Evolutionary conservation across 768 basidiomycete species (phyloP).

Genomic region (Leccinum fibrillosum): DNA sequence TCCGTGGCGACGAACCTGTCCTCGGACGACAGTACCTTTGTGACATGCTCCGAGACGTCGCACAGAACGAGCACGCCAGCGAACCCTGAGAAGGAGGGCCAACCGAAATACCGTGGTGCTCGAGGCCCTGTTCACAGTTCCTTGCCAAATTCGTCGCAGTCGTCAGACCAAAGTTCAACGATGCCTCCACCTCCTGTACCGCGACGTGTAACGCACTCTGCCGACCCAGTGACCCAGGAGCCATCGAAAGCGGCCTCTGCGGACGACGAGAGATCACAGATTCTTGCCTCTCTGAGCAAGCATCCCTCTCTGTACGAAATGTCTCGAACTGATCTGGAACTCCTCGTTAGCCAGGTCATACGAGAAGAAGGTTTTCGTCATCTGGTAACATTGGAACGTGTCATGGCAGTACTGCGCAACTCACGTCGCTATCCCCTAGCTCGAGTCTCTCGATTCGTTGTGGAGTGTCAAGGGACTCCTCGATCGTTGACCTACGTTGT

Average conservation of each 20-base stretch:
- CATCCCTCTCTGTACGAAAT: slow-evolving; percentile 52
- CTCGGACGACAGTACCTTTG: slow-evolving; percentile 28
- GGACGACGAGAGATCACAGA: slow-evolving; percentile 11
- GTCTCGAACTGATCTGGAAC: slow-evolving; percentile 49
- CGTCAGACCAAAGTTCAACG: slow-evolving; percentile 20
- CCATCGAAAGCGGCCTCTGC: slow-evolving; percentile 6
- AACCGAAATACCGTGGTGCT: slow-evolving; percentile 1
- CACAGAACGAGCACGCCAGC: slow-evolving; percentile 3
- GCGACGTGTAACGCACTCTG: slow-evolving; percentile 9
- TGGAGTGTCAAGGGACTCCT: slow-evolving; percentile 46
- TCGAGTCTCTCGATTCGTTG: slow-evolving; percentile 52
- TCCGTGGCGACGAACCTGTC: slow-evolving; percentile 12
- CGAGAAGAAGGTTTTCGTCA: slow-evolving; percentile 74
- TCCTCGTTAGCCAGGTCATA: slow-evolving; percentile 56
- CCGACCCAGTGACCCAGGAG: slow-evolving; percentile 2
- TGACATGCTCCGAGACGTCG: slow-evolving; percentile 27
- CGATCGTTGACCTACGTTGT: slow-evolving; percentile 14
- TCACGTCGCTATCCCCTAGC: slow-evolving; percentile 34
- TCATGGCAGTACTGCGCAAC: background rate
- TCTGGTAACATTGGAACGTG: slow-evolving; percentile 48
- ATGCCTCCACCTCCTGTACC: slow-evolving; percentile 34
- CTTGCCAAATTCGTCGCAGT: slow-evolving; percentile 34
- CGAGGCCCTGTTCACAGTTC: slow-evolving; percentile 13
- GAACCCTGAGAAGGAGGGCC: background rate
- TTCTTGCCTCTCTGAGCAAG: slow-evolving; percentile 43